A percentile compares a stretch with the other conserved stretches of the same genome.
These are phyloP conservation scores for Posidonia australis DNA, from an alignment of 106 monocot species.

Conservation along the genomic window DNA sequence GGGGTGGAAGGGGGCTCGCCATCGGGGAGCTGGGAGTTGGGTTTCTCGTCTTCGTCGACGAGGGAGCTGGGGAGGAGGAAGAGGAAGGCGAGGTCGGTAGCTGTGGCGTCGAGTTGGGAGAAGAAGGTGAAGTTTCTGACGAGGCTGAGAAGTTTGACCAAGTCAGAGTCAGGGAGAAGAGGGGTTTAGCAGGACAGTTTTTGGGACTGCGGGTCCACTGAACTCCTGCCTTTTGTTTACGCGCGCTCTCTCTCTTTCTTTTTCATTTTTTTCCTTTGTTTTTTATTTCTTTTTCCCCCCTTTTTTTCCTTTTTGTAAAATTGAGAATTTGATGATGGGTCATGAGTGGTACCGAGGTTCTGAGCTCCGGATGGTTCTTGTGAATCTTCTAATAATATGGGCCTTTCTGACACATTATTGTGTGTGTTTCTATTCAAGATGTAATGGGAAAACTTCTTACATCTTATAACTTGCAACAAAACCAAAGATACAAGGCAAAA, in stretches of 20 bases:
- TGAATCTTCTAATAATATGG: too few relatives aligned
- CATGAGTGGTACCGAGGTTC: background rate
- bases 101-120: slow-evolving; percentile 42
- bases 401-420: too few relatives aligned
- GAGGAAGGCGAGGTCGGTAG: slow-evolving; percentile 16
- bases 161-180: slow-evolving; percentile 69
- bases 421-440: too few relatives aligned
- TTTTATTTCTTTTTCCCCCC: background rate
- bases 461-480: too few relatives aligned
- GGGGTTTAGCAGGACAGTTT: slow-evolving; percentile 17
- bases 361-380: too few relatives aligned
- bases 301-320: background rate
- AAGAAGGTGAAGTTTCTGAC: slow-evolving; percentile 53
- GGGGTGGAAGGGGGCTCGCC: slow-evolving; percentile 7
- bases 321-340: background rate
- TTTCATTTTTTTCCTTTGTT: background rate
- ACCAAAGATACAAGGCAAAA: too few relatives aligned
- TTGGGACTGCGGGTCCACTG: too few relatives aligned
- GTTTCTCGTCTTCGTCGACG: slow-evolving; percentile 6
- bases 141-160: slow-evolving; percentile 61
- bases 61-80: slow-evolving; percentile 11
- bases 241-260: background rate
- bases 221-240: background rate
- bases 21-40: slow-evolving; percentile 29
- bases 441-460: too few relatives aligned